These are phyloP conservation scores for Exophiala phaeomuriformis DNA, from an alignment of 2,329 filamentous ascomycete genomes.

Conservation along the genomic window DNA sequence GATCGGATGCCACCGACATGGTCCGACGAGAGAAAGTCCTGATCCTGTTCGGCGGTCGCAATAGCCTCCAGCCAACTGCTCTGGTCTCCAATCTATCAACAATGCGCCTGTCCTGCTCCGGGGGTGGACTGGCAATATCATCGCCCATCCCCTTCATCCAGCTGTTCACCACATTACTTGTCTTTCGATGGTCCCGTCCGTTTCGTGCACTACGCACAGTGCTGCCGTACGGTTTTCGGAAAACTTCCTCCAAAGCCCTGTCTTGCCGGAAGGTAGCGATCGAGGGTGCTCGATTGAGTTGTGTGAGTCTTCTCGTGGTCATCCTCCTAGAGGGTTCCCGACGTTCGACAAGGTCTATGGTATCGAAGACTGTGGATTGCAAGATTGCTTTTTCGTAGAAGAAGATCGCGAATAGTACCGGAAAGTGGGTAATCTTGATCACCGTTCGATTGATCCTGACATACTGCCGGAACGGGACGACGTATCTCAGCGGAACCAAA, in stretches of 20 bases:
- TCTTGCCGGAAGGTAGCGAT: conserved; percentile 86
- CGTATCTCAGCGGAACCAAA: conserved; percentile 71
- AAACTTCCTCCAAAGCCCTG: conserved; percentile 82
- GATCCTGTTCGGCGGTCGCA: conserved; percentile 34
- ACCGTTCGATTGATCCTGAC: conserved; percentile 80
- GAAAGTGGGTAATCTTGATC: conserved; percentile 86
- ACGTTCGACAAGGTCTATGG: conserved; percentile 76
- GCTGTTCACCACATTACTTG: conserved; percentile 71
- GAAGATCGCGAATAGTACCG: conserved; percentile 78
- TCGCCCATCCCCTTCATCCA: conserved; percentile 73
- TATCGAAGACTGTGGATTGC: conserved; percentile 67
- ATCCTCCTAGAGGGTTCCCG: conserved; percentile 47
- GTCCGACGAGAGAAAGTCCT: conserved; percentile 47
- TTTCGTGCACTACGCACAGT: conserved; percentile 54
- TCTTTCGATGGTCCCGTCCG: conserved; percentile 61
- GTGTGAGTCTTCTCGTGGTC: conserved; percentile 52
- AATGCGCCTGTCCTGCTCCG: conserved; percentile 54
- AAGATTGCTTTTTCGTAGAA: conserved; percentile 77
- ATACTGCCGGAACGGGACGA: conserved; percentile 72
- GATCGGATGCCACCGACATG: conserved; percentile 52
- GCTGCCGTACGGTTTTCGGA: conserved; percentile 63
- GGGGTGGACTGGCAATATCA: conserved; percentile 49
- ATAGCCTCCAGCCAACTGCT: conserved; percentile 40
- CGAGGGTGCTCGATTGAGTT: conserved; percentile 71
- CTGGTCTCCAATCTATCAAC: conserved; percentile 53